Base-by-base conservation (phyloP, 768 basidiomycete species). In the Sarcomyxa edulis region DNA sequence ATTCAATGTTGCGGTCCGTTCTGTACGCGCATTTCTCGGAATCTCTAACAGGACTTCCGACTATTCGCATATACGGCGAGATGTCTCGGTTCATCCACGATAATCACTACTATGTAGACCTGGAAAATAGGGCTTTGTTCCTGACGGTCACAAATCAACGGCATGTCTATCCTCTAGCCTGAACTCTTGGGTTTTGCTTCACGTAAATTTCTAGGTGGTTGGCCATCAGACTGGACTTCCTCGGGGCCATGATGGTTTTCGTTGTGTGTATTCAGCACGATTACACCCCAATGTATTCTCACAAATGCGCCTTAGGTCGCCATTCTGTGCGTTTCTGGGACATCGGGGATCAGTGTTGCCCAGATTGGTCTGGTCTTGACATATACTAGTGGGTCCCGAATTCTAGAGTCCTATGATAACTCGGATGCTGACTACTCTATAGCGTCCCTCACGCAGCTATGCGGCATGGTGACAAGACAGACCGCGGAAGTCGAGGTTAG, bases 21-120 rank as follows among this genome's bases (percentile, higher is more conserved):
- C 68, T 90, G 7, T 89, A 89, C 53, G 73, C 84, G 0, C 84
- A 86, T 50, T 84, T 89, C 52, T 75, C 82, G 1, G 87, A 89
- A 56, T 84, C 80, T 1, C 62, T 90, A 4, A 78, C 78, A n/a
- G 50, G 85, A 11, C 62, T 81, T 20, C 68, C 77, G 0, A 86
- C 82, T 5, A 77, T 88, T 32, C 73, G 87, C 23, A 83, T 83
- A 24, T 92, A 85, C 46, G 78, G 81, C 23, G 76, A 76, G 49
- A 65, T 72, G 2, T 52, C 61, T 0, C 68, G 81, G 7, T 92
- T 89, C 59, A 58, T 81, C 16, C 54, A 61, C 9, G 73, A 81
- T 32, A 88, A 88, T 51, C 67, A 74, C 47, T 68, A 72, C 30
- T 76, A 74, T 51, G 74, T 84, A 39, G 84, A 89, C 52, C 66